Evolutionary conservation across 306 rosid genomes (phyloP).

Genomic region (Comarum palustre): DNA sequence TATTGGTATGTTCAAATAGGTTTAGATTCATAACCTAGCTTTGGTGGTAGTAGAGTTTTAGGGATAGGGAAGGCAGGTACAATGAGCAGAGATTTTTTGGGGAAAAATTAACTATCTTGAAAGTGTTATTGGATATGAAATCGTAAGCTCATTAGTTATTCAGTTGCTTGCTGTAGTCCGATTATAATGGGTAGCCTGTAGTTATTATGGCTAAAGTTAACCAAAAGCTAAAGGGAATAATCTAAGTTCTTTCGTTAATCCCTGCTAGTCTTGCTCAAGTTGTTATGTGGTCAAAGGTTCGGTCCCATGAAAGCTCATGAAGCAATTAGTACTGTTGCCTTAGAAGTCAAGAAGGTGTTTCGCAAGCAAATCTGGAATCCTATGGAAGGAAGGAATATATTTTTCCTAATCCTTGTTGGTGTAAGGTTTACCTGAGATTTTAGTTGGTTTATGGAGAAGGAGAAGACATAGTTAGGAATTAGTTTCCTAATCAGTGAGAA

Average conservation of each 20-base stretch:
- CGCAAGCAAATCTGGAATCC: background rate
- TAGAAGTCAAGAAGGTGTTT: background rate
- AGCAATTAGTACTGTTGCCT: background rate
- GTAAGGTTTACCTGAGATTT: background rate
- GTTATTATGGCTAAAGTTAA: background rate
- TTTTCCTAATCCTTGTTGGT: background rate
- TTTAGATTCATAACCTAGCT: background rate
- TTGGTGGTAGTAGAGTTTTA: background rate
- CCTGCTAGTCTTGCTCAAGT: background rate
- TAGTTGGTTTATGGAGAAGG: background rate
- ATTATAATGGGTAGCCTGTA: background rate
- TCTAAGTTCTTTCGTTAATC: background rate
- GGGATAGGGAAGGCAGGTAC: background rate
- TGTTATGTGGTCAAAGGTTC: background rate
- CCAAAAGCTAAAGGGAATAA: background rate
- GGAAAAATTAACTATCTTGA: background rate
- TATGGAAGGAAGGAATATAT: background rate
- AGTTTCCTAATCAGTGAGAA: background rate
- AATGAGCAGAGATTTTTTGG: background rate
- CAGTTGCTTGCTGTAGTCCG: background rate
- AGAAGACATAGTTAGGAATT: background rate
- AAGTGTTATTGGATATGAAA: background rate
- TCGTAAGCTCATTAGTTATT: background rate
- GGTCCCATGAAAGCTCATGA: background rate
- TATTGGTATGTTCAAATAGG: background rate